phyloP scores from a whole-genome alignment of 495 filamentous ascomycete genomes.

The Penicillium angulare region DNA sequence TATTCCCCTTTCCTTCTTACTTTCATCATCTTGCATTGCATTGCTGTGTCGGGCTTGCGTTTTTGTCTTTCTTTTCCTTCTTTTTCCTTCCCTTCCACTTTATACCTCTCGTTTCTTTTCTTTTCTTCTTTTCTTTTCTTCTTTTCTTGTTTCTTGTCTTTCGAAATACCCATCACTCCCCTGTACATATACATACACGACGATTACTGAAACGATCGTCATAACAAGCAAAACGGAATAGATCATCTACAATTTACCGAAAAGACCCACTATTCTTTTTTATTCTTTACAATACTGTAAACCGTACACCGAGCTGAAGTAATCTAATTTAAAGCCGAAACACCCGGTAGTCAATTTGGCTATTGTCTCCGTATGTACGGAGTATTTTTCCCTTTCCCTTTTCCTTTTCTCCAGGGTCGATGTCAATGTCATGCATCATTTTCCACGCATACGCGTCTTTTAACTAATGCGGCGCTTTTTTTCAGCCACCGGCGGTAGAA shows the following conservation, averaged over 20 bases:
- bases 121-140: no score
- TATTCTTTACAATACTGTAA: not conserved
- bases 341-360: slow-evolving; percentile 4
- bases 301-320: not conserved
- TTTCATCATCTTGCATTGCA: slow-evolving; percentile 7
- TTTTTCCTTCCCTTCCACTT: not conserved
- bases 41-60: not conserved
- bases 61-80: not conserved
- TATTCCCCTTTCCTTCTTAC: slow-evolving; percentile 6
- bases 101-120: not conserved
- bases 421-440: no score
- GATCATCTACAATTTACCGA: no score
- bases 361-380: not conserved
- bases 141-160: no score
- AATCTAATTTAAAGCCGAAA: slow-evolving; percentile 1
- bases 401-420: not conserved
- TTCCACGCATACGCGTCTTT: no score
- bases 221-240: not conserved
- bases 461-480: no score
- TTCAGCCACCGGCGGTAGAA: no score
- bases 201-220: no score
- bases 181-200: no score
- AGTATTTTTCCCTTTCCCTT: not conserved
- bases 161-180: no score
- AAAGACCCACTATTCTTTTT: no score